A percentile compares a stretch with the other conserved stretches of the same genome.
phyloP scores from a whole-genome alignment of 2,329 filamentous ascomycete genomes.

The Helicocarpus griseus region DNA sequence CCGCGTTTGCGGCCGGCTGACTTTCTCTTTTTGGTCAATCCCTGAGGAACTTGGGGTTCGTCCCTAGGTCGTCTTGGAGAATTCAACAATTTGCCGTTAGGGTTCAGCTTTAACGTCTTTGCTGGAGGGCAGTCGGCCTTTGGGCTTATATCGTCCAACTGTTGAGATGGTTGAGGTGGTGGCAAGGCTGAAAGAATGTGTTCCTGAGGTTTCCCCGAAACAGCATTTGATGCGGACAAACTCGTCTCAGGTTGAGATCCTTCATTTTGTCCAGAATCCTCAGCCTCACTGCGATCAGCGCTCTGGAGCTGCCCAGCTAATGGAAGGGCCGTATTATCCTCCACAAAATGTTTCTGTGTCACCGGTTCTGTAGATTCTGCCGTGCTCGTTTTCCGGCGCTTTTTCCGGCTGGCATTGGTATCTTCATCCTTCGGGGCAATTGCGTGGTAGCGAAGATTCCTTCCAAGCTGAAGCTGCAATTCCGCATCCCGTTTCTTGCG shows the following conservation, averaged over 20 bases:
- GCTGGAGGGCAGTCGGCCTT: neutral
- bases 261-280: neutral
- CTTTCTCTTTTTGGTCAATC: slow-evolving; percentile 3
- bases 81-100: slow-evolving; percentile 35
- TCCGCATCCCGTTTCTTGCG: neutral
- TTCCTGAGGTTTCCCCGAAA: neutral
- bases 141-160: neutral
- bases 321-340: neutral
- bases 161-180: neutral
- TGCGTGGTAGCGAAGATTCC: neutral
- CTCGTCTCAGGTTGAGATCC: neutral
- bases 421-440: slow-evolving; percentile 18
- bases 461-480: neutral
- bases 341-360: slow-evolving; percentile 4
- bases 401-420: slow-evolving; percentile 24
- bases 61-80: slow-evolving; percentile 21
- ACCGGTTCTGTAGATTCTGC: slow-evolving; percentile 7
- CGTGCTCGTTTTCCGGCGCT: slow-evolving; percentile 22
- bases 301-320: neutral
- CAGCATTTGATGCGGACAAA: neutral
- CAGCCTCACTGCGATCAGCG: neutral
- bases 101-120: slow-evolving; percentile 38
- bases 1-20: slow-evolving; percentile 16
- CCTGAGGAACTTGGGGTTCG: slow-evolving; percentile 13
- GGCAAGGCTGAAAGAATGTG: neutral